A percentile compares a stretch with the other conserved stretches of the same genome.
Evolutionary conservation across 768 basidiomycete genomes (phyloP).

Genomic region (Scleroderma bovista): DNA sequence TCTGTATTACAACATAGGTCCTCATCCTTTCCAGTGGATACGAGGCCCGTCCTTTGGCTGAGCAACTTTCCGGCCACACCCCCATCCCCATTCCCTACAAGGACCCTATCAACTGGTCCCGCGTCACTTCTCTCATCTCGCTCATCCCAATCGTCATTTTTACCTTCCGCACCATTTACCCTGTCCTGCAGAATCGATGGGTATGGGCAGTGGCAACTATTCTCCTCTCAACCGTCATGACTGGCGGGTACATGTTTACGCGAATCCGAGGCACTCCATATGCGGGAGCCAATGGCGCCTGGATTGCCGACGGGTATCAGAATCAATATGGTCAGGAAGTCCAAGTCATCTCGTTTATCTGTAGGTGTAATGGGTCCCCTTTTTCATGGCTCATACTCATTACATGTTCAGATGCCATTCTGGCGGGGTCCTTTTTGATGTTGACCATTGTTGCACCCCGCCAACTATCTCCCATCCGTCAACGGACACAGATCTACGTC

Average conservation of each 20-base stretch:
- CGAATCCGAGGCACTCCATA: slow-evolving; percentile 82
- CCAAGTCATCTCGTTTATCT: slow-evolving; percentile 78
- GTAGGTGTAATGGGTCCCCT: slow-evolving; percentile 44
- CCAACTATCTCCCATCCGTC: slow-evolving; percentile 63
- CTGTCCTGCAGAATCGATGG: slow-evolving; percentile 70
- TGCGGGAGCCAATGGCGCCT: slow-evolving; percentile 54
- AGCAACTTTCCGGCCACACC: slow-evolving; percentile 67
- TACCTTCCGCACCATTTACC: slow-evolving; percentile 53
- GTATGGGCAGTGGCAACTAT: slow-evolving; percentile 66
- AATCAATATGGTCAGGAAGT: slow-evolving; percentile 93
- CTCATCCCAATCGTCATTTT: slow-evolving; percentile 45
- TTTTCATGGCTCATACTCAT: slow-evolving; percentile 4
- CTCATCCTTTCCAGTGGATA: slow-evolving; percentile 59
- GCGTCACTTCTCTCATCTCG: slow-evolving; percentile 41
- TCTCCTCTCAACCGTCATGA: slow-evolving; percentile 74
- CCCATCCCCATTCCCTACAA: slow-evolving; percentile 79
- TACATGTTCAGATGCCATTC: slow-evolving; percentile 63
- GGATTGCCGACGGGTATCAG: slow-evolving; percentile 86
- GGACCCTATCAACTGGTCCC: slow-evolving; percentile 70
- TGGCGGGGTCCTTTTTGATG: slow-evolving; percentile 75
- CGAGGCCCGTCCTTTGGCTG: slow-evolving; percentile 69
- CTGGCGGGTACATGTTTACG: slow-evolving; percentile 93
- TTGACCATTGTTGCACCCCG: slow-evolving; percentile 77
- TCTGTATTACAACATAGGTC: neutral
- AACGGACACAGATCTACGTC: slow-evolving; percentile 83